Percentiles rank a stretch among this genome's conserved stretches.
Evolutionary conservation across 2,329 filamentous ascomycete species (phyloP).

Genomic region (Colletotrichum karsti): DNA sequence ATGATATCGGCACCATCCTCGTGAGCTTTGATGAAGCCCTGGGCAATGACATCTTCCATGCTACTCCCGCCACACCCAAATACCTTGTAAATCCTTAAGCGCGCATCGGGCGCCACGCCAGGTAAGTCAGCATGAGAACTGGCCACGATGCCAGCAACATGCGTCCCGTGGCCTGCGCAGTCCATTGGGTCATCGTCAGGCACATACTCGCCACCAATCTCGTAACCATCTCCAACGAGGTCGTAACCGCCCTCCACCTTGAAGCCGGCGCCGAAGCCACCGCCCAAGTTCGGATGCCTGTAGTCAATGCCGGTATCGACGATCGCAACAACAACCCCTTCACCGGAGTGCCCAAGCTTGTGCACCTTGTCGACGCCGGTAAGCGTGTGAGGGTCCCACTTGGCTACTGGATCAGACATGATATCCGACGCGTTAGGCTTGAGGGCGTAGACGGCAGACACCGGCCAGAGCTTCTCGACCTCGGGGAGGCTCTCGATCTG

Average conservation of each 20-base stretch:
- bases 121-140: slow-evolving; percentile 42
- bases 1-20: slow-evolving; percentile 42
- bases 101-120: slow-evolving; percentile 50
- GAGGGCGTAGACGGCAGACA: neutral
- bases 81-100: slow-evolving; percentile 48
- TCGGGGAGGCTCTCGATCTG: slow-evolving; percentile 7
- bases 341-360: neutral
- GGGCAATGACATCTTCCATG: slow-evolving; percentile 24
- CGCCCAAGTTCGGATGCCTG: slow-evolving; percentile 58
- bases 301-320: slow-evolving; percentile 56
- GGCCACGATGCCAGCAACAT: slow-evolving; percentile 4
- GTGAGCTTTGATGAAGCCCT: slow-evolving; percentile 27
- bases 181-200: slow-evolving; percentile 51
- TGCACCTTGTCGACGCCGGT: slow-evolving; percentile 5
- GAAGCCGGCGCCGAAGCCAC: slow-evolving; percentile 59
- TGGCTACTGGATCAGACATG: neutral
- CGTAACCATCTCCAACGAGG: neutral
- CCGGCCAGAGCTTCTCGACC: neutral
- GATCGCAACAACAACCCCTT: slow-evolving; percentile 12
- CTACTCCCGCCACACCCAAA: slow-evolving; percentile 37
- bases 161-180: slow-evolving; percentile 34
- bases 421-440: neutral
- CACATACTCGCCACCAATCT: slow-evolving; percentile 37
- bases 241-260: slow-evolving; percentile 51
- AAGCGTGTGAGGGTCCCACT: slow-evolving; percentile 10